Evolutionary conservation across 192 early-diverging fungal genomes (phyloP), one percentile per base, ranked within the genome.

Genomic region (Podochytrium sp.): DNA sequence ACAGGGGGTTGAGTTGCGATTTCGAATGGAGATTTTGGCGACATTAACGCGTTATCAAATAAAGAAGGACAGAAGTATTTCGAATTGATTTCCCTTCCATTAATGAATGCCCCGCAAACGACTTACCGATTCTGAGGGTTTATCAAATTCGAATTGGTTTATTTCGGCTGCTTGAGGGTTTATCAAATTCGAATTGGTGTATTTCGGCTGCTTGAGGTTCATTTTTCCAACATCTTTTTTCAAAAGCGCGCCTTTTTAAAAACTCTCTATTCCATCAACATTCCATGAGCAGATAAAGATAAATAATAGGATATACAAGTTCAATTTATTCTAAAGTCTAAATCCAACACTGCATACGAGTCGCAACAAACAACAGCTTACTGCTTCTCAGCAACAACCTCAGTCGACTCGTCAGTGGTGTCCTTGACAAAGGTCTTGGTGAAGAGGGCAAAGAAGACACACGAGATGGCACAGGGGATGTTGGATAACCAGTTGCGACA

Each of bases 361-460:
- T n/a, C n/a, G n/a, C n/a, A n/a, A n/a, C n/a, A n/a, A n/a, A n/a
- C n/a, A n/a, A n/a, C n/a, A n/a, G n/a, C n/a, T n/a, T n/a, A n/a
- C n/a, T n/a, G n/a, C n/a, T n/a, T n/a, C n/a, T n/a, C n/a, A n/a
- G n/a, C n/a, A n/a, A n/a, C n/a, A n/a, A n/a, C n/a, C n/a, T n/a
- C n/a, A n/a, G n/a, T n/a, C n/a, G n/a, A n/a, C 16, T 68, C 66
- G n/a, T 71, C 69, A 35, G 69, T 71, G 18, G 49, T 51, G 56
- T 71, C 69, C 57, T 71, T 71, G 16, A 71, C 69, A 56, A 71
- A 71, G 7, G 32, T 1, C 41, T 71, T 71, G 38, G 23, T 32
- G 69, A 40, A 71, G 18, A 71, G 10, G 18, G 55, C 69, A 38
- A 71, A 71, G 57, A 71, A 71, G 38, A 57, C n/a, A n/a, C 16